Conservation (phyloP, 1,139 yeast species). For the Geotrichum siamense region DNA sequence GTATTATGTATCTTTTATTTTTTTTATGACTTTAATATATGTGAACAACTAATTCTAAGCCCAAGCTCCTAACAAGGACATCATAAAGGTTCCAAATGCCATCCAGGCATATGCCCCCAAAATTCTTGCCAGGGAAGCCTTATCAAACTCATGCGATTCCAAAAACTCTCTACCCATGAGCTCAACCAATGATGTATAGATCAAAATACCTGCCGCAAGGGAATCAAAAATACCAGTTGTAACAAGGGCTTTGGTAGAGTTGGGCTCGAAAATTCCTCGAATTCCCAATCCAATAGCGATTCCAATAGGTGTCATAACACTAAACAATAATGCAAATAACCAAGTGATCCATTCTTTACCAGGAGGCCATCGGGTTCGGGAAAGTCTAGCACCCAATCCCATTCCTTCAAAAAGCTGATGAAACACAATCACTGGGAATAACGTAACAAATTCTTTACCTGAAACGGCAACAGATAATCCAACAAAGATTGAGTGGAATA, state of each 20-base stretch:
- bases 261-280: slow-evolving; percentile 51
- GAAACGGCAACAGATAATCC: slow-evolving; percentile 70
- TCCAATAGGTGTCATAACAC: slow-evolving; percentile 71
- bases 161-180: slow-evolving; percentile 84
- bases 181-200: slow-evolving; percentile 88
- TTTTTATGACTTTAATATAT: too few species aligned
- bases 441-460: slow-evolving; percentile 64
- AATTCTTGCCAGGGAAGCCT: slow-evolving; percentile 33
- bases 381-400: slow-evolving; percentile 82
- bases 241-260: slow-evolving; percentile 56
- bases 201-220: slow-evolving; percentile 74
- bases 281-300: slow-evolving; percentile 85
- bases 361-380: slow-evolving; percentile 62
- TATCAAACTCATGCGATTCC: slow-evolving; percentile 36
- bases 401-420: slow-evolving; percentile 92
- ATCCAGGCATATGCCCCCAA: slow-evolving; percentile 36
- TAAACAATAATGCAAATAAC: slow-evolving; percentile 51
- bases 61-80: slow-evolving; percentile 87
- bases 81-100: slow-evolving; percentile 71
- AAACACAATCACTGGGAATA: slow-evolving; percentile 75
- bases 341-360: slow-evolving; percentile 47
- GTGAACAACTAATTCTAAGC: slow-evolving; percentile 49
- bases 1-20: too few species aligned
- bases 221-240: slow-evolving; percentile 77
- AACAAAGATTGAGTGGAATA: slow-evolving; percentile 74